Base-by-base conservation (phyloP, 441 rosid genomes). In the Macaranga tanarius region DNA sequence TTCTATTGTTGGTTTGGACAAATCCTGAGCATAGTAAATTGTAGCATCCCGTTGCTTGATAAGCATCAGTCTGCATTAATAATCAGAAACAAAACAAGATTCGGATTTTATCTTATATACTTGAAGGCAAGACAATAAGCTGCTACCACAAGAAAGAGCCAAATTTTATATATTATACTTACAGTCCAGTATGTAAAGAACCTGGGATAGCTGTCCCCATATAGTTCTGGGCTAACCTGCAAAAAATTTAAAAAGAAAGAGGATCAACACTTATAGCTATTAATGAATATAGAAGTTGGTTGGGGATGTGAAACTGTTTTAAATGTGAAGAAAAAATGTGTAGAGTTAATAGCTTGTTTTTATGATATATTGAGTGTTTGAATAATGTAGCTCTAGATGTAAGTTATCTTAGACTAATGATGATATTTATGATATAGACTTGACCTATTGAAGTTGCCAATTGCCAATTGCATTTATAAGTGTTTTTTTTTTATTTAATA, bases 131-230 rank as follows among this genome's bases (percentile, higher is more conserved):
- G 45, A 34, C 38, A 72, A 26, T 22, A 50, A 59, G 20, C 22
- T 12, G n/a, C 42, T 58, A 38, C 51, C 48, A 34, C 25, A 10
- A 50, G 44, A 67, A 56, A n/a, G 57, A n/a, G 47, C 64, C 75
- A 65, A 42, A 40, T 61, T 60, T 10, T 60, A 51, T 34, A 13
- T 31, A 5, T 15, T 56, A n/a, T 76, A 86, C 99, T 86, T 70
- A 95, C 99, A 3, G 99, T 95, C 99, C 99, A 95, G 71, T 95
- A 95, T 22, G 97, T 95, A 63, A 95, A 95, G 79, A 95, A 95
- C 82, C 99, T 92, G 42, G 99, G 97, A 73, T 88, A 87, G 76
- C 77, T 84, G 84, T 95, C 98, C 70, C 99, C 99, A 38, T 95
- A 95, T 12, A 95, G 80, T 79, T 95, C 99, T 51, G 99, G 99